These are phyloP conservation scores for Pyricularia sp. DNA, from an alignment of 2,329 filamentous ascomycete species.

Conservation along the genomic window DNA sequence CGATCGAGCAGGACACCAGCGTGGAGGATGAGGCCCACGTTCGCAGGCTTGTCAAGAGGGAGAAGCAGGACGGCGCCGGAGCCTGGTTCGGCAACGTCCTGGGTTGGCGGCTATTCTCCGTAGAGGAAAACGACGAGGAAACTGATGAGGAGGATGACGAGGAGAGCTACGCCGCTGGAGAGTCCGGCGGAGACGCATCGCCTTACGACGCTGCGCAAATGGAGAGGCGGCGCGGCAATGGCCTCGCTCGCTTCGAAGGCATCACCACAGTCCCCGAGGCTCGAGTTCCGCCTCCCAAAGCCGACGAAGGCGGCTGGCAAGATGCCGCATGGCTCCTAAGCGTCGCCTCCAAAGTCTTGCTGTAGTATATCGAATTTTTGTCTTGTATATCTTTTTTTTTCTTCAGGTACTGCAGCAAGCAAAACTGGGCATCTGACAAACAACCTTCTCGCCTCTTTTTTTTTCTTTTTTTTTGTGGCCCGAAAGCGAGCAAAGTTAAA, in stretches of 20 bases:
- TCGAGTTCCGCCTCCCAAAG: conserved; percentile 36
- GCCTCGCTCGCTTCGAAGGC: conserved; percentile 29
- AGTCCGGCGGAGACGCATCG: conserved; percentile 14
- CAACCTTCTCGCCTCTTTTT: not conserved
- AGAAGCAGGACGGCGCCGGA: conserved; percentile 34
- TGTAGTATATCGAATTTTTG: conserved; percentile 22
- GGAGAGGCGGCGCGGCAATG: conserved; percentile 19
- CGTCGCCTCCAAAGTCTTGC: conserved; percentile 52
- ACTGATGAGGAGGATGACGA: conserved; percentile 26
- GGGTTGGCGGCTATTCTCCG: conserved; percentile 53
- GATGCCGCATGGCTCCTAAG: conserved; percentile 61
- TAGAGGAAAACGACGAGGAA: conserved; percentile 50
- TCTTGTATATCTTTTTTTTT: not conserved
- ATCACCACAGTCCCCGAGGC: conserved; percentile 32
- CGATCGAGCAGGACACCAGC: conserved; percentile 32
- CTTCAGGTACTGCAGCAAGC: not conserved
- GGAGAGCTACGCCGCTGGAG: conserved; percentile 26
- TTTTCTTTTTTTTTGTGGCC: too few species aligned
- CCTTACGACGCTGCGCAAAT: not conserved
- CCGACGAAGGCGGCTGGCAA: conserved; percentile 52
- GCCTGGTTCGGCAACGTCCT: conserved; percentile 51
- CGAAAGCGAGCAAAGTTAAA: not conserved
- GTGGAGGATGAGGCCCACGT: conserved; percentile 51
- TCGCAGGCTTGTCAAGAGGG: conserved; percentile 44
- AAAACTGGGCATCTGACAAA: not conserved